Evolutionary conservation across 1,284 basidiomycete species (phyloP), one percentile per base, ranked within the genome.

Genomic region (Flammula alnicola): DNA sequence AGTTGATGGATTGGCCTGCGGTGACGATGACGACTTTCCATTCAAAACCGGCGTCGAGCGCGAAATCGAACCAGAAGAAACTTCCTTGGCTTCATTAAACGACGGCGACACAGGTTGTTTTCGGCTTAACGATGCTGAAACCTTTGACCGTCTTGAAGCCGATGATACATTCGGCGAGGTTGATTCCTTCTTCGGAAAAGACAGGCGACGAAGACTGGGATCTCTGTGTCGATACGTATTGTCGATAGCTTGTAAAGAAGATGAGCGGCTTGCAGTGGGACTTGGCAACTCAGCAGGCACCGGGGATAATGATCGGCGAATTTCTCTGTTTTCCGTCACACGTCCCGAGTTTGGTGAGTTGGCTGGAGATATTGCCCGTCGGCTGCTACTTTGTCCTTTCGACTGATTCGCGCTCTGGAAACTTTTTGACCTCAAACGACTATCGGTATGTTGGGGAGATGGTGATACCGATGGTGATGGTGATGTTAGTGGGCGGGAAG

Each of bases 211-310:
- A 22, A 20, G 37, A 26, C 32, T 49, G 29, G 42, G 12, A 20
- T 45, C 47, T 30, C 37, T 30, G 29, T 52, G 17, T 17, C 32
- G 42, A 23, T 54, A 47, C 4, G 41, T 47, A 33, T 47, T 54
- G 22, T 47, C 51, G 14, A 68, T 60, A 3, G 70, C 61, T 44
- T 65, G 67, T 23, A 71, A 61, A 2, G 73, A 71, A 17, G 77
- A 77, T 3, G 77, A 76, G 46, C 62, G 60, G 19, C 67, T 67
- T 61, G 44, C 66, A 54, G 40, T 57, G 51, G 45, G 51, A 26
- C 46, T 57, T 54, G 54, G 69, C 52, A 43, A 25, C 12, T 17
- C 29, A 12, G 22, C n/a, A 16, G 32, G 19, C 20, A 26, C 17
- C 16, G 45, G 27, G 5, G 36, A 47, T 1, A 17, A 17, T 12